Percentiles rank a stretch among this genome's conserved stretches.
Evolutionary conservation across 2,329 filamentous ascomycete species (phyloP).

Genomic region (Diaporthe eres): DNA sequence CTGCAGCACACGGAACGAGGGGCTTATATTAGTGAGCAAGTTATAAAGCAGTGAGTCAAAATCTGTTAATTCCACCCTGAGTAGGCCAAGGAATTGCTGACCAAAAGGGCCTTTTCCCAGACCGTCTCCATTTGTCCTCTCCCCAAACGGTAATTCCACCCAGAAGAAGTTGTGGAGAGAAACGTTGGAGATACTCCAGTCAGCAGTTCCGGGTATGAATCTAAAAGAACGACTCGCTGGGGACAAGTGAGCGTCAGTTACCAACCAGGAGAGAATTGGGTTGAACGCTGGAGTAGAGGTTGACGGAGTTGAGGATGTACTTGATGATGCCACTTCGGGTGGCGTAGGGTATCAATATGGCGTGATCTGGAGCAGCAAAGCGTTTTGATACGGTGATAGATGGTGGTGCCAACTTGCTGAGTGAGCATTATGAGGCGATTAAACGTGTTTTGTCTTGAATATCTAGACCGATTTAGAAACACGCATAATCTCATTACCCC

Average conservation of each 20-base stretch:
- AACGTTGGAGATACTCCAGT: background rate
- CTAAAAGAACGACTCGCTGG: background rate
- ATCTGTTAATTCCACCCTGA: too few relatives aligned
- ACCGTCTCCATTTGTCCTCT: background rate
- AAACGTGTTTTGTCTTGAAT: background rate
- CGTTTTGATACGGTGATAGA: background rate
- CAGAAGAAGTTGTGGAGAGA: background rate
- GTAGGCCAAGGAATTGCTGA: too few relatives aligned
- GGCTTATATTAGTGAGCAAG: too few relatives aligned
- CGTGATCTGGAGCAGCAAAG: background rate
- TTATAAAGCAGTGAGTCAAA: too few relatives aligned
- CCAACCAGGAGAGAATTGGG: background rate
- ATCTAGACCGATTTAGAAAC: background rate
- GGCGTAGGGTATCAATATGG: background rate
- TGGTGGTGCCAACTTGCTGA: background rate
- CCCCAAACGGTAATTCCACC: background rate
- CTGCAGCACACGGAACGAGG: too few relatives aligned
- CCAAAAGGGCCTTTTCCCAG: background rate
- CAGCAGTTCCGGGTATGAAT: background rate
- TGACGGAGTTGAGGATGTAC: background rate
- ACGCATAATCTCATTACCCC: too few relatives aligned
- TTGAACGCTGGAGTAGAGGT: background rate
- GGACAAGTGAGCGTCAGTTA: background rate
- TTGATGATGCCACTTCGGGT: background rate
- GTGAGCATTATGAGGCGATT: background rate